Evolutionary conservation across 2,329 filamentous ascomycete species (phyloP).

Genomic region (Fusarium paranaense): DNA sequence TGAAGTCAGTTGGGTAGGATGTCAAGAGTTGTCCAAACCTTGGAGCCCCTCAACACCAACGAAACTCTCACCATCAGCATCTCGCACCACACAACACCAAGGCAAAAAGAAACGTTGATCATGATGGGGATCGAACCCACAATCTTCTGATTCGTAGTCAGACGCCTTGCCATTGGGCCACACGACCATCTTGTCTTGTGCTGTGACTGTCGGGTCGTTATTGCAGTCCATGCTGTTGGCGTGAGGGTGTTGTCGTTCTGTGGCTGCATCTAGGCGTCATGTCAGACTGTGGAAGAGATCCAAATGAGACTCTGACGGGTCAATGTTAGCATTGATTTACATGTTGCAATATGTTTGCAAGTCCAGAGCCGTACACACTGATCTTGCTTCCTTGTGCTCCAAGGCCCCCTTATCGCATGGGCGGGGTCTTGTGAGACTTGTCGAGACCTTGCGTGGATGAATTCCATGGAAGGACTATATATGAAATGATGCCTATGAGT

Average conservation of each 20-base stretch:
- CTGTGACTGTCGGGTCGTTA: background rate
- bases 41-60: background rate
- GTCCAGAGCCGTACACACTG: background rate
- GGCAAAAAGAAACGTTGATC: constrained; percentile 27
- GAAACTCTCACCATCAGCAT: background rate
- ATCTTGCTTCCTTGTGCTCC: background rate
- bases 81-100: background rate
- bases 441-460: background rate
- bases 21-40: background rate
- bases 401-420: background rate
- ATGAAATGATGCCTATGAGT: background rate
- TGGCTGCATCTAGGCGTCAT: background rate
- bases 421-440: background rate
- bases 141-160: constrained; percentile 46
- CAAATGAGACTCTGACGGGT: background rate
- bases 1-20: background rate
- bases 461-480: background rate
- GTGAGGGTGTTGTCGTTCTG: background rate
- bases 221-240: background rate
- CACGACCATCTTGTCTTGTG: background rate
- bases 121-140: constrained; percentile 43
- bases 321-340: background rate
- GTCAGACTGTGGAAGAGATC: background rate
- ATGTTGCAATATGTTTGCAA: background rate
- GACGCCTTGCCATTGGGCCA: constrained; percentile 43